Evolutionary conservation across 306 rosid species (phyloP), one percentile per base, ranked within the genome.

Genomic region (Citrullus amarus): DNA sequence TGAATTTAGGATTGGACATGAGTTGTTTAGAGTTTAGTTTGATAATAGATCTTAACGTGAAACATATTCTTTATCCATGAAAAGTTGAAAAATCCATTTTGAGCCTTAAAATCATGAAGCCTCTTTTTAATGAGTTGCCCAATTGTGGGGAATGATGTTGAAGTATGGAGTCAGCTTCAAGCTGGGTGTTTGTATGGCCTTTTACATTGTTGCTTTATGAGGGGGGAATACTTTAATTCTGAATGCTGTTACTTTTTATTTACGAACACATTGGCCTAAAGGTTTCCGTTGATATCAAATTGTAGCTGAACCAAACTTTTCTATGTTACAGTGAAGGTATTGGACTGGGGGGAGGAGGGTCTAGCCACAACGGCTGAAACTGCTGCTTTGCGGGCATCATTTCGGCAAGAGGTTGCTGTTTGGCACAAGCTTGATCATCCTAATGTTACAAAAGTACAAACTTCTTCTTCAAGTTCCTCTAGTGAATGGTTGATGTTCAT

Each of bases 291-390:
- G 38, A 59, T 56, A 43, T 78, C 62, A 61, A 85, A 75, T 85
- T 83, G 81, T 83, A 41, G 81, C 75, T 70, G 75, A 69, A 78
- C 70, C 79, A 77, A 73, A 73, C 54, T 46, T 87, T 81, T 79
- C 69, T 78, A 76, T 83, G 53, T 87, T 86, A 78, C 81, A 95
- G 98, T 95, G 87, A 95, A 95, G 87, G 84, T 95, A 67, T 88
- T 95, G 92, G 93, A 92, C 87, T 95, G 98, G 98, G 98, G 97
- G 80, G 98, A 92, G 89, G 97, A 92, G 67, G 92, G 97, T 76
- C 82, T 86, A 28, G 88, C 91, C 78, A 88, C 96, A 55, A 59
- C 84, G 46, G 86, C 93, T 43, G 97, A 92, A 83, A 88, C 96
- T 61, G 87, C 91, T 78, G 93, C 95, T 74, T 53, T 92, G 85